These are phyloP conservation scores for Huntiella savannae DNA, from an alignment of 2,329 filamentous ascomycete genomes.

Conservation along the genomic window DNA sequence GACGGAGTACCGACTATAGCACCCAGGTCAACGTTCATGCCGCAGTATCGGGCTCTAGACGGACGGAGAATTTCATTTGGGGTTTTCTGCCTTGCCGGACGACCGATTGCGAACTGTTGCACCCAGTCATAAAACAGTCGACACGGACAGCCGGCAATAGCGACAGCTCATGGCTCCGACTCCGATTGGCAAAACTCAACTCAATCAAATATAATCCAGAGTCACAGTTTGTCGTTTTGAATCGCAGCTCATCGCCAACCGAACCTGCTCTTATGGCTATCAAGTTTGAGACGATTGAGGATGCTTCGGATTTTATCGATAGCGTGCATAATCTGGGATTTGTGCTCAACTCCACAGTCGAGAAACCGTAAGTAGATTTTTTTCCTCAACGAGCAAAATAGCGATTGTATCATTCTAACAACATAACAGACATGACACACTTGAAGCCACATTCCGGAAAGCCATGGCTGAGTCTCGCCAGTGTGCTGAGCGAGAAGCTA, in stretches of 20 bases:
- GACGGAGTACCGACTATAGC: neutral
- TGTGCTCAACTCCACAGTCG: neutral
- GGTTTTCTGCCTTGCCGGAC: neutral
- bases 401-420: neutral
- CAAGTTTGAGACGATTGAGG: neutral
- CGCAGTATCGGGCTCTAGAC: constrained; percentile 5
- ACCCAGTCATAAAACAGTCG: too few relatives aligned
- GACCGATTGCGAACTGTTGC: too few relatives aligned
- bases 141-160: too few relatives aligned
- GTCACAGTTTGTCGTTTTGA: neutral
- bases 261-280: neutral
- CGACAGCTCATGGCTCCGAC: neutral
- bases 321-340: neutral
- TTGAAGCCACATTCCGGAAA: neutral
- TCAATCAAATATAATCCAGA: constrained; percentile 1
- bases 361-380: neutral
- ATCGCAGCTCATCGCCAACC: neutral
- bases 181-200: constrained; percentile 1
- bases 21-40: constrained; percentile 1
- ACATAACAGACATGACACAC: neutral
- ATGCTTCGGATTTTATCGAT: neutral
- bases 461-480: neutral
- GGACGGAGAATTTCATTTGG: constrained; percentile 7
- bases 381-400: too few relatives aligned
- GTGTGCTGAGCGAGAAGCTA: neutral